Evolutionary conservation across 1,139 yeast species (phyloP).

Genomic region (Lizanozyma gosingica): DNA sequence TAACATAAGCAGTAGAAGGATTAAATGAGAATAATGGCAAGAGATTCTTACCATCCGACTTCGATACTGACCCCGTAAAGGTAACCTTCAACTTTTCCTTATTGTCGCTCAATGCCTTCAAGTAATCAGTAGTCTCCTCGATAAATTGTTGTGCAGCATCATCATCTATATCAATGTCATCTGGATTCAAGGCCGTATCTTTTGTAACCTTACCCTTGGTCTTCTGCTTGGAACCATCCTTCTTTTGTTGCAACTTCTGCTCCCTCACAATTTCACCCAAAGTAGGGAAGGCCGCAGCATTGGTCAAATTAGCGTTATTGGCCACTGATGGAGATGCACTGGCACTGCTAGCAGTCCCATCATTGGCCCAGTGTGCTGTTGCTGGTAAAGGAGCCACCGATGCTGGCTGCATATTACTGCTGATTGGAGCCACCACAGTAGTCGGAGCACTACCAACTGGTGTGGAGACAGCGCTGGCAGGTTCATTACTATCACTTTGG

Average conservation of each 20-base stretch:
- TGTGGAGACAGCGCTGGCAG: not conserved
- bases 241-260: constrained; percentile 25
- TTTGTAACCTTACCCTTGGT: constrained; percentile 17
- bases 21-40: constrained; percentile 36
- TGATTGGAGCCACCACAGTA: constrained; percentile 6
- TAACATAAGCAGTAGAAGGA: constrained; percentile 11
- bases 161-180: constrained; percentile 35
- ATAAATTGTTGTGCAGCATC: constrained; percentile 27
- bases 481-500: constrained; percentile 9
- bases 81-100: constrained; percentile 26
- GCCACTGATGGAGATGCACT: constrained; percentile 28
- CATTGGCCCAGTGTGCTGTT: constrained; percentile 41
- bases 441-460: constrained; percentile 3
- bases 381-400: constrained; percentile 31
- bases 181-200: constrained; percentile 22
- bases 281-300: constrained; percentile 63
- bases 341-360: constrained; percentile 13
- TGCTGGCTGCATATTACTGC: constrained; percentile 8
- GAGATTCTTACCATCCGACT: constrained; percentile 9
- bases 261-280: constrained; percentile 54
- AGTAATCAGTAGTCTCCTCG: constrained; percentile 27
- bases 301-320: constrained; percentile 32
- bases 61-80: constrained; percentile 17
- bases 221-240: constrained; percentile 20
- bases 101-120: constrained; percentile 23